Percentiles rank a stretch among this genome's conserved stretches.
phyloP scores from a whole-genome alignment of 306 rosid species.

The Datisca glomerata region DNA sequence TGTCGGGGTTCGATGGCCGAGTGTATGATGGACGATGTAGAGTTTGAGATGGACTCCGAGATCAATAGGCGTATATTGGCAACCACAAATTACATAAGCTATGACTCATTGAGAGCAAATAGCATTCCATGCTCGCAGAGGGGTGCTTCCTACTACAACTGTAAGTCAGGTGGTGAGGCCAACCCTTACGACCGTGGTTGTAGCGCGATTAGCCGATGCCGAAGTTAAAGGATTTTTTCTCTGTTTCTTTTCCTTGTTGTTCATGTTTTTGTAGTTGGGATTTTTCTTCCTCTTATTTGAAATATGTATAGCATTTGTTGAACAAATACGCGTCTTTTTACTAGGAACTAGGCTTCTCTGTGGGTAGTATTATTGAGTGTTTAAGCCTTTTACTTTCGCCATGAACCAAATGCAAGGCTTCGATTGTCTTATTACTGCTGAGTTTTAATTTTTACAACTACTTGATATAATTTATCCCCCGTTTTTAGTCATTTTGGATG shows the following conservation, averaged over 20 bases:
- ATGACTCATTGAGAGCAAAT: slow-evolving; percentile 55
- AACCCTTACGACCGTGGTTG: slow-evolving; percentile 78
- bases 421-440: too few species aligned
- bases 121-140: slow-evolving; percentile 55
- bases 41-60: slow-evolving; percentile 30
- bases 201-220: slow-evolving; percentile 56
- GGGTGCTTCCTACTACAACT: slow-evolving; percentile 84
- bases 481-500: too few species aligned
- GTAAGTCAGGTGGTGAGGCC: slow-evolving; percentile 46
- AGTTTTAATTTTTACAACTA: too few species aligned
- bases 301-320: too few species aligned
- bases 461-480: too few species aligned
- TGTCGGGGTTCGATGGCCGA: slow-evolving; percentile 63
- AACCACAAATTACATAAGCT: slow-evolving; percentile 60
- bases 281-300: too few species aligned
- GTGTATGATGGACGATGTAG: slow-evolving; percentile 38
- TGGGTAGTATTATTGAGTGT: too few species aligned
- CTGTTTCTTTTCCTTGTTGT: not conserved
- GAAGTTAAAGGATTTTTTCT: slow-evolving; percentile 19
- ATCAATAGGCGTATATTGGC: slow-evolving; percentile 61
- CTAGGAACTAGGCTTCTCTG: too few species aligned
- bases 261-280: too few species aligned
- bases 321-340: too few species aligned
- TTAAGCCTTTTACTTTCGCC: too few species aligned
- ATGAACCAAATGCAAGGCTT: too few species aligned